Evolutionary conservation across 345 rosid species (phyloP).

Genomic region (Erodium maritimum): DNA sequence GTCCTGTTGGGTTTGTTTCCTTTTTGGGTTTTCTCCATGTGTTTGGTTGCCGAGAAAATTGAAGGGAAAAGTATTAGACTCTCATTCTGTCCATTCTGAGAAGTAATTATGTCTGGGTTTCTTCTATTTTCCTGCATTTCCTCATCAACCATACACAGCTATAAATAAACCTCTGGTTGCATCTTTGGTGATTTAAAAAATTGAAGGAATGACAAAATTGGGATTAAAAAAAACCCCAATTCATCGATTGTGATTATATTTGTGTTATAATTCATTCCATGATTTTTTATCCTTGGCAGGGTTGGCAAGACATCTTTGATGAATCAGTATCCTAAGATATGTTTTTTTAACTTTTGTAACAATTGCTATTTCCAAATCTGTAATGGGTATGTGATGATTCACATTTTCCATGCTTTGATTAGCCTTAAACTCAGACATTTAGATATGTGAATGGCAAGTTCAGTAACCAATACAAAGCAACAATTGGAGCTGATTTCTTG

Average conservation of each 20-base stretch:
- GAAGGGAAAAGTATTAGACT: background rate
- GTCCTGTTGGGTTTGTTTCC: background rate
- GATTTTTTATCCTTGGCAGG: slow-evolving; percentile 24
- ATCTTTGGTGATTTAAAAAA: background rate
- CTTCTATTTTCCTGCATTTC: too few species aligned
- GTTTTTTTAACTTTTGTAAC: slow-evolving; percentile 12
- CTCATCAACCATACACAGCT: too few species aligned
- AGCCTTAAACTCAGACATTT: slow-evolving; percentile 10
- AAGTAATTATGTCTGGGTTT: background rate
- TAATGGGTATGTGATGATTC: background rate
- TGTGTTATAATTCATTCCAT: background rate
- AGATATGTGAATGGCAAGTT: slow-evolving; percentile 91
- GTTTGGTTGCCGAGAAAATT: slow-evolving; percentile 5
- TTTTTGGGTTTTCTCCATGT: background rate
- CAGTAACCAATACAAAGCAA: slow-evolving; percentile 87
- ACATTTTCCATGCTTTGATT: slow-evolving; percentile 1
- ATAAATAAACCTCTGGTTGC: too few species aligned
- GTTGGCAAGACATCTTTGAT: slow-evolving; percentile 91
- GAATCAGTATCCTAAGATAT: slow-evolving; percentile 62
- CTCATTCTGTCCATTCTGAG: background rate
- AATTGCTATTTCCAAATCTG: background rate
- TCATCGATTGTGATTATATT: background rate
- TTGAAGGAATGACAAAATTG: background rate
- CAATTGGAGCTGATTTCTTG: slow-evolving; percentile 92
- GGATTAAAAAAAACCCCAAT: background rate